phyloP scores from a whole-genome alignment of 257 asterid species.

The Datura wrightii region DNA sequence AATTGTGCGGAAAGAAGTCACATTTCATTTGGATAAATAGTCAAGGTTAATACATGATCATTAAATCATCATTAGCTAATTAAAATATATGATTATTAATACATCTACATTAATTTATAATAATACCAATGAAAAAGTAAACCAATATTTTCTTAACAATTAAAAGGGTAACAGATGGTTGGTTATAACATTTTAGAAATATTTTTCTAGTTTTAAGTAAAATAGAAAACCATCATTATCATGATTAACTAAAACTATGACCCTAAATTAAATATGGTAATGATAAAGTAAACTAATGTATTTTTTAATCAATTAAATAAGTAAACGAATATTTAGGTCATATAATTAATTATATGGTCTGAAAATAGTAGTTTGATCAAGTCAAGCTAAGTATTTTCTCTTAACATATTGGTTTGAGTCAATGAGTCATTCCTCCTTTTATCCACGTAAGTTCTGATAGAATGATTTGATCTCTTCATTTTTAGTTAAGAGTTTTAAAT shows the following conservation, averaged over 20 bases:
- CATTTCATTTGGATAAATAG: too few species aligned
- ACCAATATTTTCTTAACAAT: background rate
- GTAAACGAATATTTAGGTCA: background rate
- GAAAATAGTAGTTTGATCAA: conserved; percentile 36
- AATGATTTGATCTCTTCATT: background rate
- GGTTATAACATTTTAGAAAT: background rate
- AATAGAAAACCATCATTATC: background rate
- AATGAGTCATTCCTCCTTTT: background rate
- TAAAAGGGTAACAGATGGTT: background rate
- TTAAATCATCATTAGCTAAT: too few species aligned
- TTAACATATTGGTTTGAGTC: background rate
- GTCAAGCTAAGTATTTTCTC: conserved; percentile 31
- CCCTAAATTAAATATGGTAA: background rate
- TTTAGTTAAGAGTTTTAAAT: too few species aligned
- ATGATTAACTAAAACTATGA: background rate
- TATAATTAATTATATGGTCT: background rate
- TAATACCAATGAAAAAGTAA: background rate
- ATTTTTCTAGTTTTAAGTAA: background rate
- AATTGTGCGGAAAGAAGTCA: too few species aligned
- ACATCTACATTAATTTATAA: too few species aligned
- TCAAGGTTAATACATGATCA: too few species aligned
- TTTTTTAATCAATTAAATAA: background rate
- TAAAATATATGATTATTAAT: too few species aligned
- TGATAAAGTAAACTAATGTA: background rate
- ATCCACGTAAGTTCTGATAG: accelerated